Conservation (phyloP, 768 basidiomycete genomes). For the Auriculariales sp. region DNA sequence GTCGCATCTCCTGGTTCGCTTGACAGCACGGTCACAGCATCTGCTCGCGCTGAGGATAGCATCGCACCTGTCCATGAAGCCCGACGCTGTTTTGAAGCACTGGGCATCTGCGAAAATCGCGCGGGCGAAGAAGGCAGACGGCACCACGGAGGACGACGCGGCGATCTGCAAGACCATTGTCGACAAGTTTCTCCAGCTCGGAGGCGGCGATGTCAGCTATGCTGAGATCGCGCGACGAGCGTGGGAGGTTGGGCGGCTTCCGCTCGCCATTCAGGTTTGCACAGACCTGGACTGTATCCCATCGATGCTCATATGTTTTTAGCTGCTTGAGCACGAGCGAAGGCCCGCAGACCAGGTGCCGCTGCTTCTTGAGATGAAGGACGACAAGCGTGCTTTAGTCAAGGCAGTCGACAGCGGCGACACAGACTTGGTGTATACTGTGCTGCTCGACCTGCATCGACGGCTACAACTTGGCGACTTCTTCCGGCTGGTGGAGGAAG, state of each 20-base stretch:
- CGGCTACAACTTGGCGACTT: conserved; percentile 77
- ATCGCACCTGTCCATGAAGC: conserved; percentile 64
- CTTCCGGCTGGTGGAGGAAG: conserved; percentile 89
- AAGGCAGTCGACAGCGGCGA: conserved; percentile 94
- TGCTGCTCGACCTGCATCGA: conserved; percentile 75
- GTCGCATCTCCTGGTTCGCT: conserved; percentile 61
- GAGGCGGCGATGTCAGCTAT: conserved; percentile 70
- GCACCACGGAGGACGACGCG: conserved; percentile 49
- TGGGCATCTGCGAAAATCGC: conserved; percentile 93
- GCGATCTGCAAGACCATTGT: conserved; percentile 74
- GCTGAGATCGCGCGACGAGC: conserved; percentile 90
- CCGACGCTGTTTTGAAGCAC: conserved; percentile 79
- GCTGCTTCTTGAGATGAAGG: conserved; percentile 84
- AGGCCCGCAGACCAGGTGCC: conserved; percentile 88
- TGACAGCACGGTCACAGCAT: conserved; percentile 80
- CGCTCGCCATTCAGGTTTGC: conserved; percentile 69
- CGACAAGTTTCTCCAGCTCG: conserved; percentile 74
- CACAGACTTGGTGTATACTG: conserved; percentile 91
- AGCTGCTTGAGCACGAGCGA: conserved; percentile 87
- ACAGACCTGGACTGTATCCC: not conserved
- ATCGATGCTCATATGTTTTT: not conserved
- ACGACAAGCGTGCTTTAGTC: conserved; percentile 71
- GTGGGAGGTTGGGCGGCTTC: conserved; percentile 74
- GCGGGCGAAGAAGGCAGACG: conserved; percentile 44
- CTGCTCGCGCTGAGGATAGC: conserved; percentile 87